Evolutionary conservation across 2,329 filamentous ascomycete species (phyloP), one percentile per base, ranked within the genome.

Genomic region (Calonectria honghensis): DNA sequence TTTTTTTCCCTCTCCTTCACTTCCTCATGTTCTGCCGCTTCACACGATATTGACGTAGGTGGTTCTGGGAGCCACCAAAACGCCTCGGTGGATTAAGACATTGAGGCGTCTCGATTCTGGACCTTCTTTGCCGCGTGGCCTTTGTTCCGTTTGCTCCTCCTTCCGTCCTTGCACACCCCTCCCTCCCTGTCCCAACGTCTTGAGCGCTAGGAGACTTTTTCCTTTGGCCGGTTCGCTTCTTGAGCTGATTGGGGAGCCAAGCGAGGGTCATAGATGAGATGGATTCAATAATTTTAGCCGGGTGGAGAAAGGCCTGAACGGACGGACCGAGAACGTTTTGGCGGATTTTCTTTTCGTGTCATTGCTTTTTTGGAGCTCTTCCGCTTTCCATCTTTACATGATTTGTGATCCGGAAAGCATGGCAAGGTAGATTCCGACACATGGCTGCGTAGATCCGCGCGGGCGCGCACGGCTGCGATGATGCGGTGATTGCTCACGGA

Each of bases 141-240:
- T 39, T 29, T 20, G 61, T 48, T 48, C 41, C 41, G 41, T 48
- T n/a, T 48, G 41, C 41, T 3, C 41, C n/a, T 32, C 31, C 31
- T 32, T 32, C 3, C 31, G 18, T 48, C 41, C 9, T 48, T 18
- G 7, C 41, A 18, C 41, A 2, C 35, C 39, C 39, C 39, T 41
- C 41, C 41, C 41, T n/a, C 41, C 61, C 27, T 9, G 20, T 37
- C 18, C 39, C 39, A 45, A 65, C 16, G 52, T 16, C 27, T 64
- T 24, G 57, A 50, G 29, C 39, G 64, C 70, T 68, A 68, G 70
- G 63, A 68, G 52, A 52, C 10, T 72, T 68, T 68, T 59, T 29
- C n/a, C 35, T 9, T 13, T 10, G 29, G 37, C 14, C 39, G 24
- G n/a, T 11, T 31, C 29, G n/a, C 54, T 35, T 37, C 54, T n/a